Conservation (phyloP, 306 rosid species). For the Fragaria nilgerrensis region DNA sequence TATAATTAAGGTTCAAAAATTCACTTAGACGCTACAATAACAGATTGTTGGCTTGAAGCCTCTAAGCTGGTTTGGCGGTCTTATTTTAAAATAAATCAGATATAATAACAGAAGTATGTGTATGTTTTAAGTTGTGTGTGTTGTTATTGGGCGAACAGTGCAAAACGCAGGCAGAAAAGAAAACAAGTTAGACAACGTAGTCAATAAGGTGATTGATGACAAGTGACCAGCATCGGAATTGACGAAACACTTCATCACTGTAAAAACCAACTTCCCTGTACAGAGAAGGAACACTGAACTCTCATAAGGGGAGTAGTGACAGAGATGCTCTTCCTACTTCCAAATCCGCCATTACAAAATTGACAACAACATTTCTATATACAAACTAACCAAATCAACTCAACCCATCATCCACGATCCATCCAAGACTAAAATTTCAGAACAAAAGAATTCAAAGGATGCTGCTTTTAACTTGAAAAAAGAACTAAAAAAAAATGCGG, state of each 20-base stretch:
- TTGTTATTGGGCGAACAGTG: too few species aligned
- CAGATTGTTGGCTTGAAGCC: too few species aligned
- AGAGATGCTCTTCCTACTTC: constrained; percentile 13
- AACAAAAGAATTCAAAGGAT: not conserved
- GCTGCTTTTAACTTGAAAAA: not conserved
- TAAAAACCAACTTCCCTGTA: not conserved
- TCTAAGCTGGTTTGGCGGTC: too few species aligned
- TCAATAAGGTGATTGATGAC: not conserved
- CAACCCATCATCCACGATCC: constrained; percentile 1
- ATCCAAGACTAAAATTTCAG: constrained; percentile 17
- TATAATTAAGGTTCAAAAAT: too few species aligned
- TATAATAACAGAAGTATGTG: too few species aligned
- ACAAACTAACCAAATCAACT: not conserved
- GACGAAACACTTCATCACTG: not conserved
- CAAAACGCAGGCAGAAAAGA: too few species aligned
- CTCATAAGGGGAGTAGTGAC: not conserved
- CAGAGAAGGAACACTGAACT: not conserved
- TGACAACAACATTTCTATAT: not conserved
- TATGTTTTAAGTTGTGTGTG: too few species aligned
- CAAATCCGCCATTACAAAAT: constrained; percentile 11
- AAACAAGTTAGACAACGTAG: not conserved
- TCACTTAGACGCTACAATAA: too few species aligned
- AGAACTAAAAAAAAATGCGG: not conserved
- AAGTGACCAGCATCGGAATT: not conserved
- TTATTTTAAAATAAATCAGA: too few species aligned